Evolutionary conservation across 441 rosid species (phyloP), one percentile per base, ranked within the genome.

Genomic region (Pelargonium australe): DNA sequence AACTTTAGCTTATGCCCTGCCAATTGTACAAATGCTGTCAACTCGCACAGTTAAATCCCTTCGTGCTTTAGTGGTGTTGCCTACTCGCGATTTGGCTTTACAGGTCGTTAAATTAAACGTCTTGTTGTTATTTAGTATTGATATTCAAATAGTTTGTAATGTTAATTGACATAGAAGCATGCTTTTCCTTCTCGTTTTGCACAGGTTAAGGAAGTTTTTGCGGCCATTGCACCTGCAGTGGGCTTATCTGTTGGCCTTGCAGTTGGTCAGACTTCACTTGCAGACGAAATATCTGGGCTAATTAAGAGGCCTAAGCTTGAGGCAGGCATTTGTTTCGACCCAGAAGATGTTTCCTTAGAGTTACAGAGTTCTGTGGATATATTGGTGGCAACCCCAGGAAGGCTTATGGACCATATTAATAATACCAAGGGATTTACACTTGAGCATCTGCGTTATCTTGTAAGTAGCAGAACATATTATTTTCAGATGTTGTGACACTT

Each of bases 241-340:
- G 98, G 99, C 12, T 84, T 95, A 71, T 81, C 96, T 72, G 98
- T 95, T 84, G 99, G 97, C 72, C 86, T 85, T 81, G 97, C 97
- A 25, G 95, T 92, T 47, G 98, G 99, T 58, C 99, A 95, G 74
- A 86, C 98, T 79, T 95, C 99, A 1, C 84, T 95, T 63, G 89
- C 93, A 70, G 89, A 77, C 76, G 98, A 95, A 80, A 90, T 92
- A 75, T 78, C 95, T 5, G 85, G 84, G 75, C 96, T 95, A 65
- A 80, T 95, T 66, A 85, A 76, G 75, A 87, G 81, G 67, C 95
- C 97, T 31, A 77, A 83, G 79, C 84, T 85, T 55, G 95, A 95
- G 79, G 93, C 89, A 5, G 95, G 97, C 67, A 87, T 86, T 68
- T 95, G 97, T 77, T 95, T 82, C 80, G 97, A 90, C 69, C 92